A percentile compares a stretch with the other conserved stretches of the same genome.
These are phyloP conservation scores for Turnera subulata DNA, from an alignment of 345 rosid species.

Conservation along the genomic window DNA sequence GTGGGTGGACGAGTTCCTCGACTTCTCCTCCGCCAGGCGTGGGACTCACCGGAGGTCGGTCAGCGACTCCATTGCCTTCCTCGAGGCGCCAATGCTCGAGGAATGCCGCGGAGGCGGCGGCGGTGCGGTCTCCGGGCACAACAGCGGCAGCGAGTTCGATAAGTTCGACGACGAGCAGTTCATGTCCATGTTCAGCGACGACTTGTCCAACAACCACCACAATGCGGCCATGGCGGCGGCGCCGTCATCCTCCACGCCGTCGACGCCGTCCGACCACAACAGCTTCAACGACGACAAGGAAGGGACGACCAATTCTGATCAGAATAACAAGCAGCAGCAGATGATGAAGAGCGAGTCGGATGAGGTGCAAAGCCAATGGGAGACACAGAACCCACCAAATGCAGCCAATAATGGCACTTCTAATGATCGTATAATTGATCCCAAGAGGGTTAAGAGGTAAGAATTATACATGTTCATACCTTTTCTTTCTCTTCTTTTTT, in stretches of 20 bases:
- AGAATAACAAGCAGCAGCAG: background rate
- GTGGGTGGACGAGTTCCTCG: conserved; percentile 34
- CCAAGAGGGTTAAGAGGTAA: conserved; percentile 35
- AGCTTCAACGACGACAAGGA: conserved; percentile 30
- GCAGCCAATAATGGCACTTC: conserved; percentile 3
- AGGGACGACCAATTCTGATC: conserved; percentile 2
- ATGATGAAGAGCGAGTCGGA: conserved; percentile 12
- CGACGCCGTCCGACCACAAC: conserved; percentile 30
- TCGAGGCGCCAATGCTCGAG: conserved; percentile 25
- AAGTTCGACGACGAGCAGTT: conserved; percentile 32
- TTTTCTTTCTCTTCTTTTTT: too few species aligned
- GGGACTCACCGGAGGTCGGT: conserved; percentile 29
- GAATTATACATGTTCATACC: too few species aligned
- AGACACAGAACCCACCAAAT: conserved; percentile 8
- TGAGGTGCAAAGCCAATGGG: conserved; percentile 25
- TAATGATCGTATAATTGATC: conserved; percentile 18
- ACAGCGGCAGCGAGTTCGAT: conserved; percentile 17
- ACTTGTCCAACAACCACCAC: conserved; percentile 7
- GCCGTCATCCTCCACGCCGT: conserved; percentile 22
- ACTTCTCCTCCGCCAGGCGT: conserved; percentile 29
- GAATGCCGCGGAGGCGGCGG: conserved; percentile 10
- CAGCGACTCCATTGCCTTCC: conserved; percentile 33
- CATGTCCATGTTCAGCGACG: conserved; percentile 31
- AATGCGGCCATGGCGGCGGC: conserved; percentile 1
- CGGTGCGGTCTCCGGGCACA: conserved; percentile 7